These are phyloP conservation scores for Chlamydomonas sp. DNA, from an alignment of 139 green algal genomes.

Conservation along the genomic window DNA sequence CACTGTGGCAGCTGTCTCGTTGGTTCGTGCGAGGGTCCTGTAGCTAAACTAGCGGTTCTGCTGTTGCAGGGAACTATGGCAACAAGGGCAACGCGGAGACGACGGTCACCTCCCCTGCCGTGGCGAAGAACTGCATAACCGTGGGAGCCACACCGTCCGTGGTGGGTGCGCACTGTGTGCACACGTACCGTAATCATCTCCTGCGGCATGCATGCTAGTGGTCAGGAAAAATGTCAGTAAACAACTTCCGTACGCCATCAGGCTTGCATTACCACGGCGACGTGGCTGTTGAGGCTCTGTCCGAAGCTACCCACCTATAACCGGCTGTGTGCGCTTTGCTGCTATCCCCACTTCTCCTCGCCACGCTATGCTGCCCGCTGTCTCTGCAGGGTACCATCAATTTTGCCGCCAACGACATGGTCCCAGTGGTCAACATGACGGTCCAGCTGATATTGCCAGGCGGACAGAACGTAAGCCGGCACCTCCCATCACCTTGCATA, in stretches of 20 bases:
- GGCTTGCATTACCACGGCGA: no score
- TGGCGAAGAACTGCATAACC: constrained; percentile 85
- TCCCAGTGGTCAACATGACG: constrained; percentile 19
- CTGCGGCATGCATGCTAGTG: no score
- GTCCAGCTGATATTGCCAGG: background rate
- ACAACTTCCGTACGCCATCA: no score
- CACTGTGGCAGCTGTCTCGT: no score
- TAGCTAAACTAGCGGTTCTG: background rate
- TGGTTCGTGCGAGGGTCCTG: background rate
- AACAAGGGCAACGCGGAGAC: constrained; percentile 30
- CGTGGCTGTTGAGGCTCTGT: no score
- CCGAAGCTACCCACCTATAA: no score
- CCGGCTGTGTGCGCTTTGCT: no score
- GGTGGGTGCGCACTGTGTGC: background rate
- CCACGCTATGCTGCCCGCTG: no score
- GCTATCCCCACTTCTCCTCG: no score
- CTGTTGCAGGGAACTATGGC: constrained; percentile 73
- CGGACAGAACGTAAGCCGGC: background rate
- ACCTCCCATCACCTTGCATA: no score
- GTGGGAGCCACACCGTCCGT: constrained; percentile 78
- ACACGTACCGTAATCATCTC: no score
- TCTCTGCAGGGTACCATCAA: background rate
- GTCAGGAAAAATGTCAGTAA: no score
- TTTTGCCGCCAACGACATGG: background rate
- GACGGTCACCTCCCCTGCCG: constrained; percentile 85